Evolutionary conservation across 2,329 filamentous ascomycete species (phyloP), one percentile per base, ranked within the genome.

Genomic region (Fusarium nisikadoi): DNA sequence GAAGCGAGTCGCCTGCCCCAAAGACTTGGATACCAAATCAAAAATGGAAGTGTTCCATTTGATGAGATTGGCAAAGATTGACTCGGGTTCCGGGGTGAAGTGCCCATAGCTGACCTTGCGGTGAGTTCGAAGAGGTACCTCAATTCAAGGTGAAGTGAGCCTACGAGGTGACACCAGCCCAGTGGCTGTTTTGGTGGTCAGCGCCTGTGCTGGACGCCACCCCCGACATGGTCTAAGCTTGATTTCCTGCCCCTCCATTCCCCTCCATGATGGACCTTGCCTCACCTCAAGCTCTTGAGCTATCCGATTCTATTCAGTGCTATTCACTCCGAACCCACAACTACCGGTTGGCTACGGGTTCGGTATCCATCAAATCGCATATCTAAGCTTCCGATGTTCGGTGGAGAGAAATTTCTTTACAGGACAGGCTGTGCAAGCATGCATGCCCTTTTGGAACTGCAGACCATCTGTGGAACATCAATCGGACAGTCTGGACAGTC

Each of bases 131-230:
- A 17, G 49, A 50, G 39, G 60, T 45, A 60, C 39, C 56, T 57
- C 39, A 46, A 67, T 35, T 61, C 63, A 55, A 72, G 63, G 60
- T 66, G 70, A 73, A 41, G 45, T 71, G 31, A 58, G 49, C 33
- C 47, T 42, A 41, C 25, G 20, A 17, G 27, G 16, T 49, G 46
- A 49, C 29, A 49, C 36, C 29, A 55, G 63, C 41, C 35, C 29
- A 53, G 64, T 70, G 67, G 67, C 60, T 57, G 53, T 71, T 71
- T 68, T 68, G 70, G 70, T 76, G 70, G 74, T 76, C 72, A 76
- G 73, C 72, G 62, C 33, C 59, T 68, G 50, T 38, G 45, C 59
- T 68, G 64, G 63, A 62, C 71, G 68, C 70, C 64, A 72, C 73
- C 63, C 66, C 72, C 74, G 62, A 62, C 65, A 43, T 63, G 65